phyloP scores from a whole-genome alignment of 2,329 filamentous ascomycete genomes.

The Huntiella abstrusa region DNA sequence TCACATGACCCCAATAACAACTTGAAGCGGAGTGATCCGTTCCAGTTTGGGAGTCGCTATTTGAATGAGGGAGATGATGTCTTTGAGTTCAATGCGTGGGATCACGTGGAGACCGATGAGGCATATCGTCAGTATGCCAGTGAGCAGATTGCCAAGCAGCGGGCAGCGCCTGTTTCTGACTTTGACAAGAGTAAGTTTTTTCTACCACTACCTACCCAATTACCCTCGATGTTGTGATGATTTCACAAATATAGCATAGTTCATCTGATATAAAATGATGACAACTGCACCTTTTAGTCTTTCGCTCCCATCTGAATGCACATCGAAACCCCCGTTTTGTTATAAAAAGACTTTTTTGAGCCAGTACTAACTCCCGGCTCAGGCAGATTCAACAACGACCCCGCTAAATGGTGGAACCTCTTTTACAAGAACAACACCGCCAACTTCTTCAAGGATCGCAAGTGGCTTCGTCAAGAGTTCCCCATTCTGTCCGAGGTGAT shows the following conservation, averaged over 20 bases:
- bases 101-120: constrained; percentile 87
- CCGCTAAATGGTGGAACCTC: constrained; percentile 91
- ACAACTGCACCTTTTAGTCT: constrained; percentile 42
- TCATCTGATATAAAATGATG: constrained; percentile 50
- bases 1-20: constrained; percentile 56
- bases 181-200: constrained; percentile 60
- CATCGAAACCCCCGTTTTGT: constrained; percentile 14
- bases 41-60: constrained; percentile 82
- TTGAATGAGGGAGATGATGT: constrained; percentile 73
- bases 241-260: constrained; percentile 42
- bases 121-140: constrained; percentile 73
- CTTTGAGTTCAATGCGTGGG: constrained; percentile 97
- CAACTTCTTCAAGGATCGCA: constrained; percentile 98
- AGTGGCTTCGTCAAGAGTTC: constrained; percentile 94
- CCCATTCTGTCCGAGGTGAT: constrained; percentile 68
- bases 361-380: constrained; percentile 12
- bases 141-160: constrained; percentile 68
- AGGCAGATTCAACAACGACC: constrained; percentile 73
- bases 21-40: constrained; percentile 76
- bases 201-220: constrained; percentile 7
- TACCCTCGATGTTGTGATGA: constrained; percentile 31
- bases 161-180: constrained; percentile 70
- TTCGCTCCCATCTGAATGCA: constrained; percentile 54
- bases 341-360: constrained; percentile 7
- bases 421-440: constrained; percentile 97